phyloP scores from a whole-genome alignment of 208 protist species.

The Trypanosoma melophagium region DNA sequence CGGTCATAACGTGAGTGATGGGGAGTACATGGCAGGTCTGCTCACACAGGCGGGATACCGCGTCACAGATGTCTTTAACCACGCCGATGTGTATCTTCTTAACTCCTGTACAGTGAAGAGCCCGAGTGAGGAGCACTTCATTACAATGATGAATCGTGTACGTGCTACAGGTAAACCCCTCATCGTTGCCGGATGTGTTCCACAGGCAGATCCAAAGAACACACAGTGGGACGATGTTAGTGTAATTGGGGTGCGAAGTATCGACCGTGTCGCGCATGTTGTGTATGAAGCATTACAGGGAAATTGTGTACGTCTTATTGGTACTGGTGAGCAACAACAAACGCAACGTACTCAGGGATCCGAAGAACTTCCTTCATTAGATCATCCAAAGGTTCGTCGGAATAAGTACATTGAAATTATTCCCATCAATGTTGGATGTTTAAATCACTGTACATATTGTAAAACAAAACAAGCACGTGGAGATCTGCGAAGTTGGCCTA shows the following conservation, averaged over 20 bases:
- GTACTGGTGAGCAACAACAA: not conserved
- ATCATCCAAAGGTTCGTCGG: constrained; percentile 78
- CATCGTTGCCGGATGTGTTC: constrained; percentile 74
- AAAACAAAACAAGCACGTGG: constrained; percentile 91
- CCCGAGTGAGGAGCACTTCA: constrained; percentile 61
- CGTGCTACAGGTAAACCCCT: constrained; percentile 34
- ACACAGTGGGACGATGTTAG: constrained; percentile 33
- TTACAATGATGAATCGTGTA: constrained; percentile 43
- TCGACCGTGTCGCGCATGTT: constrained; percentile 71
- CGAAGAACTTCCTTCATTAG: constrained; percentile 46
- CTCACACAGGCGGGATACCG: constrained; percentile 53
- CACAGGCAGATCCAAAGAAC: constrained; percentile 57
- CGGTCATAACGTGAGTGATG: constrained; percentile 74
- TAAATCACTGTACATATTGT: constrained; percentile 90
- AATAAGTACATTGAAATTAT: constrained; percentile 88
- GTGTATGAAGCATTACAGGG: constrained; percentile 73
- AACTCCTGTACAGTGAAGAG: constrained; percentile 89
- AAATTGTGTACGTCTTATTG: constrained; percentile 57
- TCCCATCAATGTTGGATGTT: constrained; percentile 80
- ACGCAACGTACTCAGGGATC: constrained; percentile 1
- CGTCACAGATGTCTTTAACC: constrained; percentile 38
- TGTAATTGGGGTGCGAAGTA: constrained; percentile 64
- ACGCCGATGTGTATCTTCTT: constrained; percentile 61
- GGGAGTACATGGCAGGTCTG: constrained; percentile 89
- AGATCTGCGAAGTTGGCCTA: constrained; percentile 55